These are phyloP conservation scores for Penicillium verhagenii DNA, from an alignment of 495 filamentous ascomycete genomes.

Conservation along the genomic window DNA sequence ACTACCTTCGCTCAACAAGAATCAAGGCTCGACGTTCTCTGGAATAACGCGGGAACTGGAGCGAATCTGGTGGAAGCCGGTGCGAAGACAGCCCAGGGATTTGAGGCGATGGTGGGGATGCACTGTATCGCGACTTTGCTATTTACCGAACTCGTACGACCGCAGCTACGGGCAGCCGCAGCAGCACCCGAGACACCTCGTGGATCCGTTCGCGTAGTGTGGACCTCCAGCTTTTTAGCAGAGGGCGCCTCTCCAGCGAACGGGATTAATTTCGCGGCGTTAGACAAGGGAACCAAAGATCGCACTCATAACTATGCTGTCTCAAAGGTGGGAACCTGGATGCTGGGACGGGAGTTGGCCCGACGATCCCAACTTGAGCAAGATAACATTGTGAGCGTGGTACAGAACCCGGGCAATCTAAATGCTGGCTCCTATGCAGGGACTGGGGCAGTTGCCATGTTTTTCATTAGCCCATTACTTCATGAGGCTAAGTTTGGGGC, in stretches of 20 bases:
- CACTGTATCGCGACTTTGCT: conserved; percentile 10
- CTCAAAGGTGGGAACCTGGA: conserved; percentile 40
- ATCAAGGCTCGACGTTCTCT: conserved; percentile 41
- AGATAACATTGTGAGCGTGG: conserved; percentile 36
- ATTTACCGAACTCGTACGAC: conserved; percentile 13
- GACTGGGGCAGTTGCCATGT: conserved; percentile 9
- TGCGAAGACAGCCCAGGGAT: conserved; percentile 6
- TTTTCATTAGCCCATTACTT: conserved; percentile 23
- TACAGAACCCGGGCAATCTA: conserved; percentile 43
- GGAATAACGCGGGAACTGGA: conserved; percentile 43
- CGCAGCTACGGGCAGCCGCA: conserved; percentile 11
- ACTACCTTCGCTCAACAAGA: conserved; percentile 21
- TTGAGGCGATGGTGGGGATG: conserved; percentile 13
- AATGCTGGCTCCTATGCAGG: conserved; percentile 30
- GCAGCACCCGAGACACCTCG: background rate
- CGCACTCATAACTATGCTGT: conserved; percentile 30
- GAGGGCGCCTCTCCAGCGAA: conserved; percentile 22
- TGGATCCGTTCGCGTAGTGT: conserved; percentile 33
- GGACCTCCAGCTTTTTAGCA: conserved; percentile 23
- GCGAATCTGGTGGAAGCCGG: conserved; percentile 2
- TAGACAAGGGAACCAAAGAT: conserved; percentile 14
- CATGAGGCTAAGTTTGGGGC: conserved; percentile 31
- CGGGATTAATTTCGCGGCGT: conserved; percentile 23
- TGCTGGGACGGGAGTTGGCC: conserved; percentile 33
- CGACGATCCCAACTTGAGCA: conserved; percentile 16